Base-by-base conservation (phyloP, 306 rosid genomes). In the Quillaja saponaria region DNA sequence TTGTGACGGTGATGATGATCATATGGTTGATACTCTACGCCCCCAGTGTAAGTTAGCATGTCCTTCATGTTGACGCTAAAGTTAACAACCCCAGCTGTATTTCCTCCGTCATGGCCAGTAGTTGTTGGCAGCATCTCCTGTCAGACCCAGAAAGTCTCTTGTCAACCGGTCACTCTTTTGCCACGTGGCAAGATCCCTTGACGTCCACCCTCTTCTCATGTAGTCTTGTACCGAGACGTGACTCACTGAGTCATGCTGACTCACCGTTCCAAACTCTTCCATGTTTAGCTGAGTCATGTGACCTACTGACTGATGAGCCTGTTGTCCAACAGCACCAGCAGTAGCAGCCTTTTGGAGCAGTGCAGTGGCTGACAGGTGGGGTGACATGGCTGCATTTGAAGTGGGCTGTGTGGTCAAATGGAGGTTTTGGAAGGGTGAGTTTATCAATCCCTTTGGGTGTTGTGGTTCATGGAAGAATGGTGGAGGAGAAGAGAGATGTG, bases 331-430 rank as follows among this genome's bases (percentile, higher is more conserved):
- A 45, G 54, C 3, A 58, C 8, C 41, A 41, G 33, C 49, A 35
- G 37, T 2, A 21, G 21, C 25, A 18, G 95, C 99, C 78, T 85
- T 89, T 56, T 87, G 95, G 57, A 92, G 99, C 10, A 92, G 82
- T 3, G 95, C 95, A 15, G 99, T 89, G 68, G 99, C 91, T 7
- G 99, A 92, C 21, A 89, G 83, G 72, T 91, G 88, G 3, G 90
- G 65, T 45, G 91, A 79, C 55, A 74, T 78, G 84, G 85, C 58
- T 2, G 76, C 5, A 25, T 47, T 72, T 49, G 83, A 40, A 40
- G 42, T 34, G n/a, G 57, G 54, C 18, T 55, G 78, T 2, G 69
- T 7, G 71, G 75, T 59, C 61, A 74, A 73, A 40, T 78, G 82
- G 64, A 81, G 79, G 78, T 34, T 63, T 15, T 62, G 72, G 58